These are phyloP conservation scores for Ophiorrhiza pumila DNA, from an alignment of 257 asterid species.

Conservation along the genomic window DNA sequence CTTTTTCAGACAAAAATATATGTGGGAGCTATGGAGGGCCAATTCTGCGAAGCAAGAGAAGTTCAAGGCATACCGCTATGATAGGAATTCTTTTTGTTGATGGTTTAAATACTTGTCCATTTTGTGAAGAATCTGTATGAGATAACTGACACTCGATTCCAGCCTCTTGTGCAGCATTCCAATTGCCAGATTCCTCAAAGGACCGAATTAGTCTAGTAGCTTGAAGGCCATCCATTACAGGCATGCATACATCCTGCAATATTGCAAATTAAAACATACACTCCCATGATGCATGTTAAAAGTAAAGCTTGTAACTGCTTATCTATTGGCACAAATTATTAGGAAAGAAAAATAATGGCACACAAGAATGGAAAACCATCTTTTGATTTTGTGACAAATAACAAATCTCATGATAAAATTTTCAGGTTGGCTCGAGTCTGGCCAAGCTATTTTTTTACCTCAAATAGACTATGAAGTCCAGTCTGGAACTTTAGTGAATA, in stretches of 20 bases:
- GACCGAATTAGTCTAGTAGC: constrained; percentile 80
- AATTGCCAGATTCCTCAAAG: constrained; percentile 76
- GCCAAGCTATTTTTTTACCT: neutral
- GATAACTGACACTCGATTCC: constrained; percentile 52
- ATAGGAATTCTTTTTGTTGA: constrained; percentile 55
- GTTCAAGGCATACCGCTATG: constrained; percentile 55
- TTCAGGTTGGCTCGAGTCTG: neutral
- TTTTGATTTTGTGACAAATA: neutral
- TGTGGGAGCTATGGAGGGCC: neutral
- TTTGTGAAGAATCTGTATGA: constrained; percentile 29
- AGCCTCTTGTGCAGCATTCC: constrained; percentile 74
- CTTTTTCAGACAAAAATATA: too few relatives aligned
- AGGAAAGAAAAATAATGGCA: neutral
- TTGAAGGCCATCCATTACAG: constrained; percentile 88
- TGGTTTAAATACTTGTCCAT: constrained; percentile 20
- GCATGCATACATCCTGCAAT: constrained; percentile 88
- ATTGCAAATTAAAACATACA: neutral
- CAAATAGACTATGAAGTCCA: neutral
- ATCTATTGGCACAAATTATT: neutral
- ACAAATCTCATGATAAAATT: neutral
- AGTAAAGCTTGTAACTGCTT: neutral
- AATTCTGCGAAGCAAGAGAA: constrained; percentile 1
- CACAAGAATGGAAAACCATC: neutral
- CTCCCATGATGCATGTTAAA: neutral
- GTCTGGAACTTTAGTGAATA: neutral